phyloP scores from a whole-genome alignment of 345 rosid species.

The Euphorbia pulcherrima region DNA sequence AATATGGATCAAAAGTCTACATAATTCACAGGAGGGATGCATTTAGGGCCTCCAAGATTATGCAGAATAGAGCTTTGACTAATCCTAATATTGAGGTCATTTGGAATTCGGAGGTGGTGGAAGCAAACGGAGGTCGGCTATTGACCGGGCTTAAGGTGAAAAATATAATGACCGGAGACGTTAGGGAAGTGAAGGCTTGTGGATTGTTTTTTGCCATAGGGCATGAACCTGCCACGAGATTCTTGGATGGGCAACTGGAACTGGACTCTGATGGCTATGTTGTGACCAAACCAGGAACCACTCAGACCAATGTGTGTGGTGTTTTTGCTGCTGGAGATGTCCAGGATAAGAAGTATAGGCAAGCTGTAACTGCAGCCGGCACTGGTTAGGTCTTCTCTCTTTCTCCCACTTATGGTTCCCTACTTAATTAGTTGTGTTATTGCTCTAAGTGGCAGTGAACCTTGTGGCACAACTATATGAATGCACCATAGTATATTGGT shows the following conservation, averaged over 20 bases:
- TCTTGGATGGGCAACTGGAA: slow-evolving; percentile 70
- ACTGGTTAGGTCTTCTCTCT: slow-evolving; percentile 47
- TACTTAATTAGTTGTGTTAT: neutral
- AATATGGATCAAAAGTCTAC: slow-evolving; percentile 74
- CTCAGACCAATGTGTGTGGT: slow-evolving; percentile 68
- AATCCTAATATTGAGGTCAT: slow-evolving; percentile 82
- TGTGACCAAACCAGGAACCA: slow-evolving; percentile 69
- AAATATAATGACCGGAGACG: slow-evolving; percentile 60
- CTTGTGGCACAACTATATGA: neutral
- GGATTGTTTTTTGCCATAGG: slow-evolving; percentile 99
- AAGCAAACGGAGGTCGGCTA: slow-evolving; percentile 63
- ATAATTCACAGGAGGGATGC: slow-evolving; percentile 77
- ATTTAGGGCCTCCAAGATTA: slow-evolving; percentile 92
- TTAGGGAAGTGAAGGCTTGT: slow-evolving; percentile 61
- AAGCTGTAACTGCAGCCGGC: slow-evolving; percentile 96
- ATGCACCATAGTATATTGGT: neutral
- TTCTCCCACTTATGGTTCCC: neutral
- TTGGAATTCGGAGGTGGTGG: slow-evolving; percentile 70
- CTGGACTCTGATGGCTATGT: slow-evolving; percentile 79
- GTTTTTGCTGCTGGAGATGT: slow-evolving; percentile 96
- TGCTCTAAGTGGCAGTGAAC: neutral
- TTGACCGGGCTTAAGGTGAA: slow-evolving; percentile 76
- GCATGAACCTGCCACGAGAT: slow-evolving; percentile 94
- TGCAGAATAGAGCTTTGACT: slow-evolving; percentile 59
- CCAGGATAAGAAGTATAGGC: slow-evolving; percentile 96